Base-by-base conservation (phyloP, 345 rosid species). In the Excoecaria agallocha region DNA sequence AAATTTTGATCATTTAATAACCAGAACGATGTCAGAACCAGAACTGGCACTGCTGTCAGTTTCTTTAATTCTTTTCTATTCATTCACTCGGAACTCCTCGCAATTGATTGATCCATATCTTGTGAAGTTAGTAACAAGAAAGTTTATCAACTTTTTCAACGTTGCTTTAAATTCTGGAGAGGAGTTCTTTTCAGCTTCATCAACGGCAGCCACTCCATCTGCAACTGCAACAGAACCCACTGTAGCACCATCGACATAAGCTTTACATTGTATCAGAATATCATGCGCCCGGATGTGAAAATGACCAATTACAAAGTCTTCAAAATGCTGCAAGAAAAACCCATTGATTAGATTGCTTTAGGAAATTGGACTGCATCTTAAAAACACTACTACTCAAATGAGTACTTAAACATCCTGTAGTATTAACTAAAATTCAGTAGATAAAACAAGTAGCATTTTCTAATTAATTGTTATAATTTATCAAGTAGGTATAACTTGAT, bases 271-370 rank as follows among this genome's bases (percentile, higher is more conserved):
- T 13, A 55, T 73, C 50, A 87, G 78, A 76, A 87, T 85, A 72
- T 77, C 77, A 51, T 2, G 73, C 4, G 84, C 87, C 12, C 70
- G 73, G 57, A 25, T 65, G 12, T 81, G 82, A 43, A 87, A 87
- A 78, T 87, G 89, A 6, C 82, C 80, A 17, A 56, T 57, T 51
- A 84, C 87, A 49, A 81, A 77, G 57, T 74, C 87, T 74, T 85
- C 87, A 64, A 87, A 85, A 72, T 85, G 76, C 91, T 87, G 85
- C 82, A 79, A 72, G 50, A 30, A 73, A 46, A 77, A 37, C n/a
- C 24, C 54, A 45, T n/a, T 17, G 0, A 66, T 72, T 16, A 35
- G 30, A 62, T 35, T 39, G 25, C 25, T 1, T 20, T 45, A 10
- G 25, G 3, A n/a, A 1, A 43, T 43, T 30, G 30, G 30, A 30